Evolutionary conservation across 2,329 filamentous ascomycete genomes (phyloP).

Genomic region (Sodiomyces alkalinus): DNA sequence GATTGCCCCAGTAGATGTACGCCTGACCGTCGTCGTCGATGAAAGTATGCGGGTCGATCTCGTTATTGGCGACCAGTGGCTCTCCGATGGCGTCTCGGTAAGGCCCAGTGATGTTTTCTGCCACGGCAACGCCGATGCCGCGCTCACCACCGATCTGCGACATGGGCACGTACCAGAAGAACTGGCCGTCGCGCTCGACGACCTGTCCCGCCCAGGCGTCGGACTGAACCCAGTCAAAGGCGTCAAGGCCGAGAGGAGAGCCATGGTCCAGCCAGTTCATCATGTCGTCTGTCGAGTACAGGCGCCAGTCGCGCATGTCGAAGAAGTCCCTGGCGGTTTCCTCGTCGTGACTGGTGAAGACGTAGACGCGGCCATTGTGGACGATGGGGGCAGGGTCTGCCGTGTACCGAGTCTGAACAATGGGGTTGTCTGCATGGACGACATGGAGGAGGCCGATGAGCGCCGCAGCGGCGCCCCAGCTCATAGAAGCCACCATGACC

Average conservation of each 20-base stretch:
- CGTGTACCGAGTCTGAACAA: no score
- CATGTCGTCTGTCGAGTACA: conserved; percentile 14
- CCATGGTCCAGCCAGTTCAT: conserved; percentile 19
- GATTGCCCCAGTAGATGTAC: conserved; percentile 23
- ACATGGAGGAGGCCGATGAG: no score
- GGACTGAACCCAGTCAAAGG: no score
- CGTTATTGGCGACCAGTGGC: conserved; percentile 15
- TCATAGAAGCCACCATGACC: no score
- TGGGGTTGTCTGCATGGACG: no score
- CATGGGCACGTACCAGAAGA: conserved; percentile 21
- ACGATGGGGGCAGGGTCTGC: conserved; percentile 23
- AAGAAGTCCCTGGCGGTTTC: conserved; percentile 16
- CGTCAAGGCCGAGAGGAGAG: no score
- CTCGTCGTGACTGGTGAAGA: conserved; percentile 19
- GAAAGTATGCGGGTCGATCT: conserved; percentile 21
- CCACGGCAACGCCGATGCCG: conserved; percentile 21
- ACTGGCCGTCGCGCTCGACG: conserved; percentile 16
- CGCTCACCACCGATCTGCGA: no score
- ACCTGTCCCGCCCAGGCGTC: conserved; percentile 21
- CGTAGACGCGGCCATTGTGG: conserved; percentile 19
- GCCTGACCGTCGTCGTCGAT: conserved; percentile 19
- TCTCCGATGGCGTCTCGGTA: conserved; percentile 21
- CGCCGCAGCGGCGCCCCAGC: no score
- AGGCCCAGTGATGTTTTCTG: conserved; percentile 17
- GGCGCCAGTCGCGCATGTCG: conserved; percentile 20